Evolutionary conservation across 2,329 filamentous ascomycete genomes (phyloP).

Genomic region (Phaeophleospora eucalypticola): DNA sequence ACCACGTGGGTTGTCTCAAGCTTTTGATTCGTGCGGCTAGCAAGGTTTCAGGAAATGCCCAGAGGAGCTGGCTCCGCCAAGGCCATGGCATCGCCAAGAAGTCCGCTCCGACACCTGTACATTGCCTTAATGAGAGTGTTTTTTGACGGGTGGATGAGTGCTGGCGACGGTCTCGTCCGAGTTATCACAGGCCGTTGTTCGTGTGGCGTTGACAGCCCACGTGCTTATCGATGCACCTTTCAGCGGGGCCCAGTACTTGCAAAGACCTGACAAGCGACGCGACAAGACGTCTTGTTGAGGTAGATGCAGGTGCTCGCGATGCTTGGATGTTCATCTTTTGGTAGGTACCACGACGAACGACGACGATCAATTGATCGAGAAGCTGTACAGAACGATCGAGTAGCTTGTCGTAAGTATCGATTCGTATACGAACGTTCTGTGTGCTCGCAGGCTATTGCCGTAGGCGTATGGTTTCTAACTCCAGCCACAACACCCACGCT

Average conservation of each 20-base stretch:
- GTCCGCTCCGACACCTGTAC: neutral
- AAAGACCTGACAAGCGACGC: neutral
- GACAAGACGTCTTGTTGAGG: neutral
- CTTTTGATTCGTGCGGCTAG: neutral
- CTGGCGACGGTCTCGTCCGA: no score
- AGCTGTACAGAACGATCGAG: neutral
- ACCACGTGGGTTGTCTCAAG: neutral
- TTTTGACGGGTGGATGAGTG: no score
- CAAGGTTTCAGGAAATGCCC: neutral
- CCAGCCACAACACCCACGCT: neutral
- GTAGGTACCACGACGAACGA: neutral
- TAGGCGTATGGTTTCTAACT: neutral
- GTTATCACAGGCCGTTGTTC: no score
- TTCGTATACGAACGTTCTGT: neutral
- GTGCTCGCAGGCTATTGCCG: neutral
- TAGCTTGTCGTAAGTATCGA: neutral
- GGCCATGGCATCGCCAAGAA: neutral
- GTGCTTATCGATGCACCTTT: neutral
- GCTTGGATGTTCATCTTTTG: neutral
- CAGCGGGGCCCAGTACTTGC: neutral
- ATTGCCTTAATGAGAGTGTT: neutral
- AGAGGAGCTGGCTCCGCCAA: neutral
- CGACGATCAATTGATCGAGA: neutral
- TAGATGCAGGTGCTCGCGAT: neutral
- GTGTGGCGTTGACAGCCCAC: neutral